These are phyloP conservation scores for Boletus coccyginus DNA, from an alignment of 768 basidiomycete genomes.

Conservation along the genomic window DNA sequence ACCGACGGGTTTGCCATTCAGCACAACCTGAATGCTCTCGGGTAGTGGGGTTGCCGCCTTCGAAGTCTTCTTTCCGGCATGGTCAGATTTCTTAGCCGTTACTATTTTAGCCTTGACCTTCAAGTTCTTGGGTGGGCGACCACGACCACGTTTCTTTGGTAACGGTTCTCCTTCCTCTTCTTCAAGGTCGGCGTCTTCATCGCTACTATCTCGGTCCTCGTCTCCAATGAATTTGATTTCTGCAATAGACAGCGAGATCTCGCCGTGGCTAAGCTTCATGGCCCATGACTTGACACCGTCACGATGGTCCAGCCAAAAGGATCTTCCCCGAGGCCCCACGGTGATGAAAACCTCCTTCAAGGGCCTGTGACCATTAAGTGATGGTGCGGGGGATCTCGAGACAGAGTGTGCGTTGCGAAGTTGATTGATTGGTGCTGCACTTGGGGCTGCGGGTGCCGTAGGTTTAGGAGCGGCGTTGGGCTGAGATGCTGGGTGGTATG, in stretches of 20 bases:
- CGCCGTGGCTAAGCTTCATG: conserved; percentile 55
- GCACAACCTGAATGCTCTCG: conserved; percentile 59
- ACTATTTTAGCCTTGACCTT: conserved; percentile 33
- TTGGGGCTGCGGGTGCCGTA: conserved; percentile 7
- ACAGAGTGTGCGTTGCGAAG: conserved; percentile 29
- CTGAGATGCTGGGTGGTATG: conserved; percentile 38
- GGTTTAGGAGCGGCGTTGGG: conserved; percentile 23
- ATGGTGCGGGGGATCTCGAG: conserved; percentile 31
- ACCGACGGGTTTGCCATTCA: conserved; percentile 55
- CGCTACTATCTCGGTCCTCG: conserved; percentile 59
- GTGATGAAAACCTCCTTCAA: conserved; percentile 52
- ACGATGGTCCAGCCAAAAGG: conserved; percentile 55
- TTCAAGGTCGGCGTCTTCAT: conserved; percentile 52
- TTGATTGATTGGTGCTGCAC: conserved; percentile 9
- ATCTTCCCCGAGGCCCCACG: conserved; percentile 59
- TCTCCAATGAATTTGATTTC: conserved; percentile 53
- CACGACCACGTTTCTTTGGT: conserved; percentile 43
- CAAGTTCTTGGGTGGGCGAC: conserved; percentile 31
- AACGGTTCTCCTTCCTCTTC: conserved; percentile 38
- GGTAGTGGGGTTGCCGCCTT: conserved; percentile 37
- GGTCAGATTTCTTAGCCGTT: conserved; percentile 31
- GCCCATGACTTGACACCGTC: conserved; percentile 79
- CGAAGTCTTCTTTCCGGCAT: conserved; percentile 41
- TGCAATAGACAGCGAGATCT: conserved; percentile 52
- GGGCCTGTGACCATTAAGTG: conserved; percentile 38